These are phyloP conservation scores for Exserohilum turcica DNA, from an alignment of 2,329 filamentous ascomycete species.

Conservation along the genomic window DNA sequence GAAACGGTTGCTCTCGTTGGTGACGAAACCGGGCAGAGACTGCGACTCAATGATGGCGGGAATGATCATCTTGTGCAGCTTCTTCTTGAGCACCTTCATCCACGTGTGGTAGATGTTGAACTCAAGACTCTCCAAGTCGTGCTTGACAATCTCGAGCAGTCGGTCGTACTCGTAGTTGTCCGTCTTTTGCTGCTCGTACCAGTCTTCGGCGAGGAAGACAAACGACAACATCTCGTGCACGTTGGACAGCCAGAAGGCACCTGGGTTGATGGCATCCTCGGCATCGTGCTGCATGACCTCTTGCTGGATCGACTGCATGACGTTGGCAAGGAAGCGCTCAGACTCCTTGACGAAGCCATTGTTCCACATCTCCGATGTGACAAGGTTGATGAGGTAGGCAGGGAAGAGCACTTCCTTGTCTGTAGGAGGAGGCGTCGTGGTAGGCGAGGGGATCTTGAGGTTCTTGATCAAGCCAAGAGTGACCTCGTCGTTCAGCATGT, in stretches of 20 bases:
- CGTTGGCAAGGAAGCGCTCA: slow-evolving; percentile 96
- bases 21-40: slow-evolving; percentile 96
- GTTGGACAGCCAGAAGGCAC: slow-evolving; percentile 98
- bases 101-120: slow-evolving; percentile 99
- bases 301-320: slow-evolving; percentile 99
- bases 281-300: slow-evolving; percentile 99
- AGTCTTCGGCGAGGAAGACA: slow-evolving; percentile 97
- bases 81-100: slow-evolving; percentile 99
- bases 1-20: slow-evolving; percentile 97
- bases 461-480: slow-evolving; percentile 95
- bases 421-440: slow-evolving; percentile 83
- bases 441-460: slow-evolving; percentile 91
- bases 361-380: slow-evolving; percentile 99
- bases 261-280: slow-evolving; percentile 94
- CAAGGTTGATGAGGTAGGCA: slow-evolving; percentile 97
- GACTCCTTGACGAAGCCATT: slow-evolving; percentile 99
- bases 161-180: slow-evolving; percentile 99
- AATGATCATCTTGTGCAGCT: slow-evolving; percentile 99
- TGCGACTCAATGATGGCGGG: slow-evolving; percentile 99
- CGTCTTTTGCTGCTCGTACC: slow-evolving; percentile 99
- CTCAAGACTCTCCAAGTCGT: slow-evolving; percentile 95
- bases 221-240: slow-evolving; percentile 99
- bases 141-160: slow-evolving; percentile 96
- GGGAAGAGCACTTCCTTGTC: slow-evolving; percentile 99
- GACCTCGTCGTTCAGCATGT: slow-evolving; percentile 94